These are phyloP conservation scores for Fusarium begoniae DNA, from an alignment of 2,329 filamentous ascomycete genomes.

Conservation along the genomic window DNA sequence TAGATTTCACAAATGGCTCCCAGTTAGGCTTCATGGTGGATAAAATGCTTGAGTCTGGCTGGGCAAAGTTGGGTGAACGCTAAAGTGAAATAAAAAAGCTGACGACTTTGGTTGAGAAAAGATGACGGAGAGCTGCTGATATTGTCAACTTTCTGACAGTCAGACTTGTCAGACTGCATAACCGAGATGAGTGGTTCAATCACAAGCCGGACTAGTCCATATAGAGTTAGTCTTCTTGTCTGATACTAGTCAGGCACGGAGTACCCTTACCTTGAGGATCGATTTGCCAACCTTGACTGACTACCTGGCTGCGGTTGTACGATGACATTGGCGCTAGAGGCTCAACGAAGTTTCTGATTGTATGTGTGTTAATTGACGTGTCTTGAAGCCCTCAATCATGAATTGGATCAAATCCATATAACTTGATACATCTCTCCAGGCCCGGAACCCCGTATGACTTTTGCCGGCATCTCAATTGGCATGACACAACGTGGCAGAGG, in stretches of 20 bases:
- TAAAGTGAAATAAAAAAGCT: too few species aligned
- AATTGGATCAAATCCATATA: too few species aligned
- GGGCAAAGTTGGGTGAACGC: too few species aligned
- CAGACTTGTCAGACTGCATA: conserved; percentile 8
- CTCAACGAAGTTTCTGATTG: fast-evolving
- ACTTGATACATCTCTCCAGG: too few species aligned
- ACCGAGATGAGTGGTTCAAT: background rate
- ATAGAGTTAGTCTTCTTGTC: background rate
- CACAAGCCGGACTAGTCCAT: background rate
- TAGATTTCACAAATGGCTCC: conserved; percentile 3
- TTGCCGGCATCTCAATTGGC: background rate
- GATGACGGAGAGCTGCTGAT: background rate
- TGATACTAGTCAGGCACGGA: background rate
- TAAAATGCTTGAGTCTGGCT: too few species aligned
- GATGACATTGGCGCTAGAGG: background rate
- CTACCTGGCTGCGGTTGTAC: too few species aligned
- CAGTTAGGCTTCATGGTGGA: background rate
- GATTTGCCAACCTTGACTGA: background rate
- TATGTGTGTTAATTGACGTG: background rate
- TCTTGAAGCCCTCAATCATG: fast-evolving
- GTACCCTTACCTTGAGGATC: background rate
- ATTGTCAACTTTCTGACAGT: background rate
- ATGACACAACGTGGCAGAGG: too few species aligned
- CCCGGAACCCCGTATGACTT: too few species aligned
- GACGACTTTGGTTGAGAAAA: background rate